Percentiles rank a stretch among this genome's conserved stretches.
Conservation (phyloP, 2,329 filamentous ascomycete species). For the Calycina herbarum region DNA sequence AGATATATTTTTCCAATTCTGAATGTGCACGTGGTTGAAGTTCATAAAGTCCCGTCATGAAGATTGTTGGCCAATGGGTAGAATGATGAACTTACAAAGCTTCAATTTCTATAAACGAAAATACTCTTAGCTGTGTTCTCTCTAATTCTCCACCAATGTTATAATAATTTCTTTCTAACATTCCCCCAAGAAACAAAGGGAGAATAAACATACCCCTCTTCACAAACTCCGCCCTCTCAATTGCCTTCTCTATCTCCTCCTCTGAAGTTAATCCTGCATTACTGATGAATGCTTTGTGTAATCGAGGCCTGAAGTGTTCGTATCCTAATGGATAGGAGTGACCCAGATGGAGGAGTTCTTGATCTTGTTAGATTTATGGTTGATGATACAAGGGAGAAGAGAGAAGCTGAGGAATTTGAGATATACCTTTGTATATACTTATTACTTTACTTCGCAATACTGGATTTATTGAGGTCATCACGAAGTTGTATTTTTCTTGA, state of each 20-base stretch:
- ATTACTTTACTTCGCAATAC: constrained; percentile 76
- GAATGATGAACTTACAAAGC: constrained; percentile 67
- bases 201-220: constrained; percentile 68
- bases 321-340: constrained; percentile 85
- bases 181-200: background rate
- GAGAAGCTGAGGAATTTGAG: background rate
- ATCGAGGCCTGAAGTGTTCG: constrained; percentile 74
- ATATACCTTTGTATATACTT: constrained; percentile 79
- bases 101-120: constrained; percentile 69
- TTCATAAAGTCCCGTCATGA: background rate
- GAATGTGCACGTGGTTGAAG: background rate
- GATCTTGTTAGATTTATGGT: background rate
- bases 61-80: background rate
- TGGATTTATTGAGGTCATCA: constrained; percentile 18
- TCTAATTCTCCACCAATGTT: background rate
- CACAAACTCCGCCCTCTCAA: constrained; percentile 80
- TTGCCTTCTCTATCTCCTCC: constrained; percentile 71
- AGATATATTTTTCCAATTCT: background rate
- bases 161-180: background rate
- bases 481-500: background rate
- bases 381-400: background rate
- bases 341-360: constrained; percentile 82
- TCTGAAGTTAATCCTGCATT: constrained; percentile 72
- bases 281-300: constrained; percentile 82
- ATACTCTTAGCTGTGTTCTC: background rate